Percentiles rank a stretch among this genome's conserved stretches.
These are phyloP conservation scores for Penicillium corylophilum DNA, from an alignment of 2,329 filamentous ascomycete genomes.

Conservation along the genomic window DNA sequence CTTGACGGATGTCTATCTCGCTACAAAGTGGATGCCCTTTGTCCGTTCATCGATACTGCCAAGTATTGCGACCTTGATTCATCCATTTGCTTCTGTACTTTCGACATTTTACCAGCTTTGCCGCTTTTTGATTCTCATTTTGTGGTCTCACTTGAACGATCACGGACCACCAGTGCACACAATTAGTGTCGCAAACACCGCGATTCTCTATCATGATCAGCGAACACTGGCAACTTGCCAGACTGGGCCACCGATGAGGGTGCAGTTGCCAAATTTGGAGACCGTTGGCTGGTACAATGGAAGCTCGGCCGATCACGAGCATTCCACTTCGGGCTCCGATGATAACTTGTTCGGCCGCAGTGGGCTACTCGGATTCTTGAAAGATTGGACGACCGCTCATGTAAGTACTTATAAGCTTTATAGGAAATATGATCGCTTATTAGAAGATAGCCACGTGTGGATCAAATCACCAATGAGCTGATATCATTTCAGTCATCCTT, in stretches of 20 bases:
- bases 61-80: constrained; percentile 1
- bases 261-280: constrained; percentile 62
- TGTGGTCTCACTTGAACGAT: constrained; percentile 19
- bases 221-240: constrained; percentile 69
- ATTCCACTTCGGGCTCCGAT: neutral
- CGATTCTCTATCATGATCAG: constrained; percentile 66
- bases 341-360: neutral
- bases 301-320: constrained; percentile 34
- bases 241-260: constrained; percentile 67
- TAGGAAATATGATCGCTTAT: neutral
- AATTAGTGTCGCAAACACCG: constrained; percentile 70
- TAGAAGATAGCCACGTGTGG: constrained; percentile 62
- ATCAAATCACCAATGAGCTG: constrained; percentile 63
- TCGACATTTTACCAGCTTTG: neutral
- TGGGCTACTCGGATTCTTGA: neutral
- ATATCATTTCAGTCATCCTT: constrained; percentile 68
- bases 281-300: constrained; percentile 72
- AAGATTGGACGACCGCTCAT: neutral
- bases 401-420: neutral
- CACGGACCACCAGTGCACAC: constrained; percentile 59
- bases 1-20: constrained; percentile 64
- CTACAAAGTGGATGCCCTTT: constrained; percentile 47
- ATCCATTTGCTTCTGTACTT: neutral
- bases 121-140: neutral
- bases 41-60: constrained; percentile 61